Conservation (phyloP, 441 rosid genomes). For the Theobroma grandiflorum region DNA sequence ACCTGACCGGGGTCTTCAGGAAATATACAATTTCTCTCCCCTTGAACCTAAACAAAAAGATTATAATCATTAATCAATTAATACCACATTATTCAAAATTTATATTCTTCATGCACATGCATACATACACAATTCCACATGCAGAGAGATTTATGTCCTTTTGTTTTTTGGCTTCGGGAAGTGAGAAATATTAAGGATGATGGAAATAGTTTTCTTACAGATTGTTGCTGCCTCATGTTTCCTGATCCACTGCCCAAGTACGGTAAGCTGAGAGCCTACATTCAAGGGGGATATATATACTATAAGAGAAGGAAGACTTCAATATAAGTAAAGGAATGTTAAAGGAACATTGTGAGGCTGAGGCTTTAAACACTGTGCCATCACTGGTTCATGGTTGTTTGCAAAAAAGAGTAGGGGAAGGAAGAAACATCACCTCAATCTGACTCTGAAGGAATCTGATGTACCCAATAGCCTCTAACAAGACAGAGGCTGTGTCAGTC, state of each 20-base stretch:
- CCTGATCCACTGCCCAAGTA: conserved; percentile 87
- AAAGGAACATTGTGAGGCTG: conserved; percentile 27
- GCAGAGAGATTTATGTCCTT: neutral
- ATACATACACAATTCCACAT: conserved; percentile 3
- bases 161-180: conserved; percentile 24
- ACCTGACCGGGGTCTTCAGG: conserved; percentile 99
- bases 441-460: conserved; percentile 99
- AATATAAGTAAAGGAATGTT: conserved; percentile 31
- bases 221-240: conserved; percentile 66
- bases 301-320: conserved; percentile 20
- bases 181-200: conserved; percentile 7
- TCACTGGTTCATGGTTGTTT: conserved; percentile 47
- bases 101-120: conserved; percentile 30
- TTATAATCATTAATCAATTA: conserved; percentile 44
- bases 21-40: conserved; percentile 80
- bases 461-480: conserved; percentile 97
- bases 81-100: conserved; percentile 21
- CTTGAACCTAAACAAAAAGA: conserved; percentile 63
- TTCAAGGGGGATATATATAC: conserved; percentile 22
- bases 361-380: conserved; percentile 35
- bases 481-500: conserved; percentile 99
- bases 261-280: conserved; percentile 92
- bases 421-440: conserved; percentile 85
- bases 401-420: conserved; percentile 27
- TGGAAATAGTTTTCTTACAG: conserved; percentile 46